Evolutionary conservation across 345 rosid species (phyloP).

Genomic region (Garcia nutans): DNA sequence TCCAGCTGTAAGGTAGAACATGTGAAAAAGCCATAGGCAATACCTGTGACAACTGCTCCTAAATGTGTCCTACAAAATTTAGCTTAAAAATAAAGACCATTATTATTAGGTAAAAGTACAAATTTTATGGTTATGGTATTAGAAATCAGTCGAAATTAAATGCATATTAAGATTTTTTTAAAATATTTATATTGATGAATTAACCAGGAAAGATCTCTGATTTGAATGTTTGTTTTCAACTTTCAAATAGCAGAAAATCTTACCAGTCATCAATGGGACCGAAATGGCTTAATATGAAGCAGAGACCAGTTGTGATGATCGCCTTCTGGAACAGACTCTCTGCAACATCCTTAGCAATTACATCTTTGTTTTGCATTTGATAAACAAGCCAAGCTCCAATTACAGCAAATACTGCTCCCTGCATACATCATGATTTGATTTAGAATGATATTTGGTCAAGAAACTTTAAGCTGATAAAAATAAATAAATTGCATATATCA

Average conservation of each 20-base stretch:
- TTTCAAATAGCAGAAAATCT: slow-evolving; percentile 13
- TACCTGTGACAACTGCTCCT: slow-evolving; percentile 66
- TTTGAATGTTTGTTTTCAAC: background rate
- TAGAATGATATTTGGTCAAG: background rate
- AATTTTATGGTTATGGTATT: background rate
- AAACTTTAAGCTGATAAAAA: no score
- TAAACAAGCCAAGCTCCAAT: slow-evolving; percentile 90
- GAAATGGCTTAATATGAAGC: slow-evolving; percentile 72
- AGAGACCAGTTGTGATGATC: slow-evolving; percentile 51
- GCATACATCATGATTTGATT: slow-evolving; percentile 12
- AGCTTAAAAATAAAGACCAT: background rate
- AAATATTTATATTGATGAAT: background rate
- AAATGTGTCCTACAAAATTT: slow-evolving; percentile 61
- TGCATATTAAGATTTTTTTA: no score
- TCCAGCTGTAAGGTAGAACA: slow-evolving; percentile 62
- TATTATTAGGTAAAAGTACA: no score
- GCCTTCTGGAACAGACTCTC: slow-evolving; percentile 77
- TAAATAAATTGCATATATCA: no score
- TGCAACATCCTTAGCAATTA: slow-evolving; percentile 40
- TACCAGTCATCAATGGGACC: slow-evolving; percentile 86
- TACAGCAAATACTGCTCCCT: slow-evolving; percentile 82
- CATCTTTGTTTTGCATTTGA: slow-evolving; percentile 62
- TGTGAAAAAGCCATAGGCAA: slow-evolving; percentile 57
- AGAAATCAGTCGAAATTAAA: no score
- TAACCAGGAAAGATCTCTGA: background rate